Percentiles rank a stretch among this genome's conserved stretches.
Evolutionary conservation across 2,329 filamentous ascomycete species (phyloP).

Genomic region (Penicillium paneum): DNA sequence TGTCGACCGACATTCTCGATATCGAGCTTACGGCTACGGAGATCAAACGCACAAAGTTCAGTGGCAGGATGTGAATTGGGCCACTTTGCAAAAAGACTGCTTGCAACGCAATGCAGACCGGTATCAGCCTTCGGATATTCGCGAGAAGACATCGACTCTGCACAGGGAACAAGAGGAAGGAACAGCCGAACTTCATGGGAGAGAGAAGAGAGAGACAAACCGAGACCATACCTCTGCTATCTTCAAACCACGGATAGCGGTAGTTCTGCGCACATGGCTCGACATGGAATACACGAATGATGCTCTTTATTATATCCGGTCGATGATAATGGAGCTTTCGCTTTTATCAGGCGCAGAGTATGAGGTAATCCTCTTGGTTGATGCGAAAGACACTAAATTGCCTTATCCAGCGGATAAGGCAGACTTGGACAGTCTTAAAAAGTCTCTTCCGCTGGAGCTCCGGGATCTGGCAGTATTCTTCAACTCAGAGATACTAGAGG

Average conservation of each 20-base stretch:
- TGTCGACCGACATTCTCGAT: slow-evolving; percentile 7
- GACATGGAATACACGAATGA: slow-evolving; percentile 75
- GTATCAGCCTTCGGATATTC: slow-evolving; percentile 17
- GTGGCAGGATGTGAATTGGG: slow-evolving; percentile 68
- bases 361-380: slow-evolving; percentile 78
- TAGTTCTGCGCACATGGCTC: slow-evolving; percentile 79
- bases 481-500: slow-evolving; percentile 3
- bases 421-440: background rate
- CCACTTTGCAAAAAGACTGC: slow-evolving; percentile 64
- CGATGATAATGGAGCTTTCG: slow-evolving; percentile 76
- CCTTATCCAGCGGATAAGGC: slow-evolving; percentile 39
- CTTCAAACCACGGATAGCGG: slow-evolving; percentile 59
- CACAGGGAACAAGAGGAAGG: background rate
- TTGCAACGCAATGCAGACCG: slow-evolving; percentile 58
- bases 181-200: background rate
- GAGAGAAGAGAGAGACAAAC: background rate
- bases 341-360: slow-evolving; percentile 82
- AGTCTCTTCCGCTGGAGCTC: slow-evolving; percentile 3
- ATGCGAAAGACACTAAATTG: slow-evolving; percentile 60
- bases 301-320: slow-evolving; percentile 74
- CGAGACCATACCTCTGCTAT: background rate
- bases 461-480: slow-evolving; percentile 9
- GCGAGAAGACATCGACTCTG: background rate
- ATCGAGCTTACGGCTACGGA: slow-evolving; percentile 10
- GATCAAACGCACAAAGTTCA: slow-evolving; percentile 9